Conservation (phyloP, 352 stramenopile genomes). For the Phytophthora fragariaefolia region DNA sequence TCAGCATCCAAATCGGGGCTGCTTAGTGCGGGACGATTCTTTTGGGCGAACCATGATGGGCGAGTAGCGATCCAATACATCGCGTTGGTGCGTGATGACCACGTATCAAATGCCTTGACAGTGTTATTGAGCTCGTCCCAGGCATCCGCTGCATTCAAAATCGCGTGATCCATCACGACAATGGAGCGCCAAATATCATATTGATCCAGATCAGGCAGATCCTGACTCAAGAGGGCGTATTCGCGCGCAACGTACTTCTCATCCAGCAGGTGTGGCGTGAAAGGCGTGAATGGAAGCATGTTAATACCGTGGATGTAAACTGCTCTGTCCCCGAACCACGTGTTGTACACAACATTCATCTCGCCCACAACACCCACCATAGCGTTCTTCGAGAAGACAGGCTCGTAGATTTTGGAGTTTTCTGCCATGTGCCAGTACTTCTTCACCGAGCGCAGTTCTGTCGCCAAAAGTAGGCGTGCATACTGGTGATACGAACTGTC, state of each 20-base stretch:
- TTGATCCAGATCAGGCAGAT: conserved; percentile 44
- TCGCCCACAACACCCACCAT: conserved; percentile 86
- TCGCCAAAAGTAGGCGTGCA: conserved; percentile 90
- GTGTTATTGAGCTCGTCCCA: conserved; percentile 70
- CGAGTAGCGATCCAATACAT: conserved; percentile 80
- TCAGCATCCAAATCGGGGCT: conserved; percentile 40
- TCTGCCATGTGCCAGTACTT: conserved; percentile 96
- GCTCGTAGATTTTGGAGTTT: conserved; percentile 80
- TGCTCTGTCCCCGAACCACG: conserved; percentile 79
- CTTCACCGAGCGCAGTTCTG: conserved; percentile 93
- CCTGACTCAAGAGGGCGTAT: conserved; percentile 56
- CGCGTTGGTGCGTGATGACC: conserved; percentile 76
- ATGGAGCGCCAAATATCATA: conserved; percentile 81
- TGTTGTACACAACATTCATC: conserved; percentile 82
- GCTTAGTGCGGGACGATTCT: conserved; percentile 39
- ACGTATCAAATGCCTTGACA: conserved; percentile 69
- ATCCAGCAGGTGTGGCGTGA: conserved; percentile 65
- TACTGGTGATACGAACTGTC: conserved; percentile 83
- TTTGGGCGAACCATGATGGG: conserved; percentile 70
- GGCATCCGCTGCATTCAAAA: conserved; percentile 58
- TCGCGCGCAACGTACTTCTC: conserved; percentile 66
- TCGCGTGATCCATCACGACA: conserved; percentile 75
- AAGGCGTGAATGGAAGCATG: conserved; percentile 84
- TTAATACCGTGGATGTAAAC: conserved; percentile 88
- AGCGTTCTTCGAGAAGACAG: conserved; percentile 72